Conservation (phyloP, 768 basidiomycete genomes). For the Mycena metata region DNA sequence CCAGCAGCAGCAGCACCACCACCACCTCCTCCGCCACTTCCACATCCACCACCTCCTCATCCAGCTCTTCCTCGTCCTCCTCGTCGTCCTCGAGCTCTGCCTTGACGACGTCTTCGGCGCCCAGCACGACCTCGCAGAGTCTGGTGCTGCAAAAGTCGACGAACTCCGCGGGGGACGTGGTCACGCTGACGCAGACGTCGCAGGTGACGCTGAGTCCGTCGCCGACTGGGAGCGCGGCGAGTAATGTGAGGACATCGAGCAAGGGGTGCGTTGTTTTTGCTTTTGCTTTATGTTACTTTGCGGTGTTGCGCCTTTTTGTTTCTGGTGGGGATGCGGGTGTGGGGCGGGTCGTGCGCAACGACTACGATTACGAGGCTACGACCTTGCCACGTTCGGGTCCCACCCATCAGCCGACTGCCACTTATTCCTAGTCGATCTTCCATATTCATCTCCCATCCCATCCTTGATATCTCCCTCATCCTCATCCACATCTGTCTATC, state of each 20-base stretch:
- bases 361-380: too few species aligned
- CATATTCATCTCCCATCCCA: not conserved
- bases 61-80: not conserved
- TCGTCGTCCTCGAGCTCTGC: not conserved
- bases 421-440: too few species aligned
- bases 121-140: not conserved
- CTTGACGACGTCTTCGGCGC: too few species aligned
- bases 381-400: too few species aligned
- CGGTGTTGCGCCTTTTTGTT: not conserved
- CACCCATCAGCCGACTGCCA: too few species aligned
- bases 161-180: conserved; percentile 1
- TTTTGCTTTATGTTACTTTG: not conserved
- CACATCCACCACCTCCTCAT: not conserved
- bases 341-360: too few species aligned
- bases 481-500: not conserved
- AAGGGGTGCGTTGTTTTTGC: conserved; percentile 22
- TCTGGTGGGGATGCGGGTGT: not conserved
- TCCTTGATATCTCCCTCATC: not conserved
- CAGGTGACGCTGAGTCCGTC: not conserved
- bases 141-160: not conserved
- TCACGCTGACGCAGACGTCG: conserved; percentile 3
- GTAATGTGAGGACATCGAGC: not conserved
- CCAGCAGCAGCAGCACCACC: too few species aligned
- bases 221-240: not conserved
- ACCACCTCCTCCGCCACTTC: not conserved